Evolutionary conservation across 1,139 yeast species (phyloP), one percentile per base, ranked within the genome.

Genomic region (Geotrichum klebahnii): DNA sequence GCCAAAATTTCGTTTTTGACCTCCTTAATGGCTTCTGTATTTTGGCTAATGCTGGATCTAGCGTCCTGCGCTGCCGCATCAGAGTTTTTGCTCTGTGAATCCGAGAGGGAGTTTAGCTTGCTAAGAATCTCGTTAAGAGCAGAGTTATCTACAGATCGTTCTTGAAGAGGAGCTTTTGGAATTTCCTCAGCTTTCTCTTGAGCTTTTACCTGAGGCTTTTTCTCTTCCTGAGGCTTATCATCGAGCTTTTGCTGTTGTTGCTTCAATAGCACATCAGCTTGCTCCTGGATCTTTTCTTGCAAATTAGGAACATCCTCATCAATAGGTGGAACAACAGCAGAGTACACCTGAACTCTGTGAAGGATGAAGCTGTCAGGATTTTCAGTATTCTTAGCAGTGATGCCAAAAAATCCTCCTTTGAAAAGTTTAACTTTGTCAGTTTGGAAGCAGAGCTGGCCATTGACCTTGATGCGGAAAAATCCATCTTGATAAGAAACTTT

Each of bases 361-460:
- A 70, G 46, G 31, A 57, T 58, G 47, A 70, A 65, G 24, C 60
- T 58, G 47, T 70, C 74, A 1, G 67, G 63, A 4, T 60, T 47
- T 4, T 56, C 59, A 31, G 62, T 61, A 28, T 70, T 62, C 29
- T 63, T 52, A 9, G 73, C 73, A 8, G 70, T 60, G 14, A 68
- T 53, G 12, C 74, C 74, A 46, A 69, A 59, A 56, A 54, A 65
- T 44, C 59, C 59, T 23, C 61, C 63, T 28, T 53, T 50, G 12
- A 72, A 73, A 26, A 70, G 59, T 16, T 46, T 51, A 9, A 70
- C 59, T 33, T 66, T 59, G 48, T 61, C 62, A 10, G 67, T 61
- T 39, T 61, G 59, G 52, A 70, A 68, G 44, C 74, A 70, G 38
- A 61, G 59, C 49, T 66, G 70, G 40, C 66, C 70, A 50, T 70